These are phyloP conservation scores for Actinomortierella ambigua DNA, from an alignment of 371 early-diverging fungal genomes.

Conservation along the genomic window DNA sequence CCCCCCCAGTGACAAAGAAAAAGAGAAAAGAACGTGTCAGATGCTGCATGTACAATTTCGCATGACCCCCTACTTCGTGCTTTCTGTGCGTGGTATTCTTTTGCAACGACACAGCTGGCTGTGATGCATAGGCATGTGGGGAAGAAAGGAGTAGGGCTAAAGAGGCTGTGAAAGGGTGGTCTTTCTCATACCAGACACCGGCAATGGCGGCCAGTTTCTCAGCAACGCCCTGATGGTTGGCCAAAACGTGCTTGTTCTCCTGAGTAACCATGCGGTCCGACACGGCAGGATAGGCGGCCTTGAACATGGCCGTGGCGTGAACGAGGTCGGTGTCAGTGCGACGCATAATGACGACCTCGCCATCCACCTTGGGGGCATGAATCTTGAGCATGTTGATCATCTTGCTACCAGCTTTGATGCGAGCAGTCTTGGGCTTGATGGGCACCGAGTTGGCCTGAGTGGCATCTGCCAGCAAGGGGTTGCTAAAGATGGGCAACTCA, in stretches of 20 bases:
- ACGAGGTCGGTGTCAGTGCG: constrained; percentile 37
- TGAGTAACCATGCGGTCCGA: constrained; percentile 44
- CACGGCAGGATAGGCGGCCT: constrained; percentile 45
- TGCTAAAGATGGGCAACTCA: constrained; percentile 44
- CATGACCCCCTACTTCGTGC: too few relatives aligned
- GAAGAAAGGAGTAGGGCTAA: too few relatives aligned
- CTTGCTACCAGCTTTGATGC: constrained; percentile 35
- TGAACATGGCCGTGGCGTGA: constrained; percentile 44
- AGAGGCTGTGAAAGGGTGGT: too few relatives aligned
- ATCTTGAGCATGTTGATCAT: constrained; percentile 35
- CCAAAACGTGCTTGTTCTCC: constrained; percentile 24
- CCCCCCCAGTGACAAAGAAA: too few relatives aligned
- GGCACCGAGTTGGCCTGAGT: constrained; percentile 42
- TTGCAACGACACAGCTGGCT: too few relatives aligned
- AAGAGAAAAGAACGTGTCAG: too few relatives aligned
- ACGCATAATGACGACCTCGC: constrained; percentile 43
- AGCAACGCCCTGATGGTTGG: constrained; percentile 25
- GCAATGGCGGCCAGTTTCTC: constrained; percentile 32
- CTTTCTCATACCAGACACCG: constrained; percentile 31
- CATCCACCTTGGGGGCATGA: constrained; percentile 45
- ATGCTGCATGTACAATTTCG: too few relatives aligned
- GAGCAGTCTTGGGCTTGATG: constrained; percentile 38
- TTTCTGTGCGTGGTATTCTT: too few relatives aligned
- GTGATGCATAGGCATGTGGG: too few relatives aligned
- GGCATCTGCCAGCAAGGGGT: constrained; percentile 42